Base-by-base conservation (phyloP, 2,329 filamentous ascomycete species). In the Aspergillus pseudotamarii region DNA sequence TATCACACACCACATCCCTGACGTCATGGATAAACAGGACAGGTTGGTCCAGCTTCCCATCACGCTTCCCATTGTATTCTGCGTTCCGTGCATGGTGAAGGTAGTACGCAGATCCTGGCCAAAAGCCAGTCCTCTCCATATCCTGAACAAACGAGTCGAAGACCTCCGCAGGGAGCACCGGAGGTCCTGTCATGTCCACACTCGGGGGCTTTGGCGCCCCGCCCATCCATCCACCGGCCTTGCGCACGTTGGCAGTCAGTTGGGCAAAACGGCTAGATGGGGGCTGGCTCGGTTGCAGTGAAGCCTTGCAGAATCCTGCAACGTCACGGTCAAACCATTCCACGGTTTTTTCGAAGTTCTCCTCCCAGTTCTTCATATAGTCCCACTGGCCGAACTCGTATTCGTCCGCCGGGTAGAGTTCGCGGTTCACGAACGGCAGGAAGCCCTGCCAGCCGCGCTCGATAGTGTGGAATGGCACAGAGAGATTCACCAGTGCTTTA, bases 341-440 rank as follows among this genome's bases (percentile, higher is more conserved):
- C 5, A 61, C n/a, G n/a, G 36, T 48, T 3, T 41, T 43, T 30
- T 61, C 59, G 26, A 57, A 61, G 43, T 61, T 23, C 28, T 61
- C 59, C 43, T 61, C 53, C 38, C 45, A 61, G 28, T 46, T 34
- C 53, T 57, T 61, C 53, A 61, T 61, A 54, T 61, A 61, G 32
- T 61, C 59, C 59, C 59, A 61, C 43, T 61, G 59, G 9, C 59
- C 59, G 34, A 61, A 61, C 21, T 61, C 59, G 23, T 76, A 82
- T 64, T 83, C 58, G 34, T 79, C 77, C 19, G 71, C 74, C 0
- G 83, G 82, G 64, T 84, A 84, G 11, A 82, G 57, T 0, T 80
- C 76, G 11, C 82, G 78, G 66, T 84, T 78, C 8, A 81, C 69
- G 3, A 73, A 60, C 3, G 74, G 70, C 14, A 80, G 56, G 11